Base-by-base conservation (phyloP, 2,329 filamentous ascomycete genomes). In the Aspergillus spinulosporus region DNA sequence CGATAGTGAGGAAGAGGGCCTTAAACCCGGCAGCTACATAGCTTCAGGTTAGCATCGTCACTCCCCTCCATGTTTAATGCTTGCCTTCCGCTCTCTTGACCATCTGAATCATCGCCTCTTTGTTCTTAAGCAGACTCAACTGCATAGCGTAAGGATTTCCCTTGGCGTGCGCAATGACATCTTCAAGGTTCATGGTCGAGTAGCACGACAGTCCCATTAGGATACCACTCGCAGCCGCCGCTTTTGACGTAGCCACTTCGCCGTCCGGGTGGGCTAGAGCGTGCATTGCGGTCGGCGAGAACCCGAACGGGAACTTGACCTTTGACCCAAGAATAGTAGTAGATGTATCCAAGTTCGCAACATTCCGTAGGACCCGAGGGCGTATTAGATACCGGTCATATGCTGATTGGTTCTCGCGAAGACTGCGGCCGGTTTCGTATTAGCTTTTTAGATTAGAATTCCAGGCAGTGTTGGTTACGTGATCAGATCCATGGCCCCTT, bases 401-500 rank as follows among this genome's bases (percentile, higher is more conserved):
- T 3, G 80, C 80, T 0, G 72, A 71, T 49, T 76, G 71, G 59
- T 84, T 84, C 55, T 82, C 81, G n/a, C 67, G 65, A 15, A 82
- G 66, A 5, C 67, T 70, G 21, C 21, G 21, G 21, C 21, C 37
- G 11, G 32, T 14, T 11, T 3, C 34, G 9, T 21, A 21, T 4
- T 14, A 12, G 8, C 15, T 36, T 12, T 11, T 7, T 32, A 21
- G 9, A 6, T 12, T 28, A 29, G n/a, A 12, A 14, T 4, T 7
- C 9, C 12, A n/a, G 14, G 4, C 3, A 12, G 32, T n/a, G n/a
- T 3, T 36, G 29, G n/a, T 21, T 60, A 73, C 69, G 78, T 82
- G 37, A 77, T 66, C 32, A 80, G 68, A 56, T 81, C 79, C 66
- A 81, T 82, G 4, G 80, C 78, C 3, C 81, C 81, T 54, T 78